Evolutionary conservation across 192 early-diverging fungal genomes (phyloP), one percentile per base, ranked within the genome.

Genomic region (Mortierella antarctica): DNA sequence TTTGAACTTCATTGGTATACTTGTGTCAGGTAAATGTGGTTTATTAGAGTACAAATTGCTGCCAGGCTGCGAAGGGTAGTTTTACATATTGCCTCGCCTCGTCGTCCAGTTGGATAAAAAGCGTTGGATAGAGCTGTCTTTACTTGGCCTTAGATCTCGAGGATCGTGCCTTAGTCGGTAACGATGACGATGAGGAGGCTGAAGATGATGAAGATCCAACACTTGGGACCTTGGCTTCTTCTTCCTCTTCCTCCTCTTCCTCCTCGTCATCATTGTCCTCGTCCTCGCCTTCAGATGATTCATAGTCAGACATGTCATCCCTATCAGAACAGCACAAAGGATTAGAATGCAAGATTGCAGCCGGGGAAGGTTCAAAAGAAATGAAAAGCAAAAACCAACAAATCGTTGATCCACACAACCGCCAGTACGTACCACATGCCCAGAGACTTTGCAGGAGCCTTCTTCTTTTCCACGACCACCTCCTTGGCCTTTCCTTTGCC

Each of bases 281-380:
- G 20, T 48, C 70, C 54, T 80, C 77, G 15, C 45, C 70, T 11
- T 80, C 77, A 14, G 77, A 72, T 15, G 77, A 80, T 31, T 80
- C 77, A 21, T 72, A 80, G 15, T 80, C 77, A 39, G 77, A 80
- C 77, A 80, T 80, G 44, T 67, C 69, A 53, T 80, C 69, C 77
- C 70, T 80, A 80, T 41, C 23, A 6, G n/a, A 46, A 31, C 31
- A 31, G 31, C 23, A 15, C 4, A 55, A 54, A 62, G 8, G 40
- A 20, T 46, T 17, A 66, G 39, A 46, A 48, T 40, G 13, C 48
- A 57, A 12, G 4, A 21, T 40, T 31, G 31, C 31, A 31, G 31
- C 31, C 31, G 31, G 31, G 31, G 31, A 31, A 31, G 31, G 31
- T 31, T 31, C 31, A 31, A 31, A 31, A 31, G 31, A 31, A 31